These are phyloP conservation scores for Globisporangium lucens DNA, from an alignment of 352 stramenopile species.

Conservation along the genomic window DNA sequence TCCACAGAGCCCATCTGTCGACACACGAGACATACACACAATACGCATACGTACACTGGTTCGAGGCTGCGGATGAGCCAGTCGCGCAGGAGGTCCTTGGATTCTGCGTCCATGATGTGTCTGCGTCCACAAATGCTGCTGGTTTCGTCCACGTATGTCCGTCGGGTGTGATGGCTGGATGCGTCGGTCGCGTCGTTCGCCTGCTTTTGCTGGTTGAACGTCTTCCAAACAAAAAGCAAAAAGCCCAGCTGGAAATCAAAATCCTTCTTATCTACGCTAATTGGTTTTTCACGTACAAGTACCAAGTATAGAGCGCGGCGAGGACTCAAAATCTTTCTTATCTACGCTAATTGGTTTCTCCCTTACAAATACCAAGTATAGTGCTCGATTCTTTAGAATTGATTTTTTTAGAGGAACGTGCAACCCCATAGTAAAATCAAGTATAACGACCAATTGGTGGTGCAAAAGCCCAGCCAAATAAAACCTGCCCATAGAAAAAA, in stretches of 20 bases:
- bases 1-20: not conserved
- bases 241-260: no score
- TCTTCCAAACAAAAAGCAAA: constrained; percentile 7
- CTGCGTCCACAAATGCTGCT: constrained; percentile 3
- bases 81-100: constrained; percentile 79
- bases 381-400: no score
- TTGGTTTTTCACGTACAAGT: no score
- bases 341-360: no score
- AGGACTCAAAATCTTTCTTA: no score
- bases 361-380: no score
- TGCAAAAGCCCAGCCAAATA: not conserved
- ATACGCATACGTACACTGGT: constrained; percentile 55
- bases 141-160: not conserved
- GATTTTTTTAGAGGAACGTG: no score
- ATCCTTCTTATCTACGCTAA: no score
- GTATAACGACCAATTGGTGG: no score
- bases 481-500: not conserved
- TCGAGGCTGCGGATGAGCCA: constrained; percentile 85
- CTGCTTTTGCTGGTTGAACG: constrained; percentile 11
- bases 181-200: not conserved
- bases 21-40: not conserved
- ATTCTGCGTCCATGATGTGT: constrained; percentile 64
- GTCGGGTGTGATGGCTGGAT: constrained; percentile 1
- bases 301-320: no score
- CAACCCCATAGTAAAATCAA: no score